Percentiles rank a stretch among this genome's conserved stretches.
Conservation (phyloP, 202 grass and related monocot genomes). For the Cymbopogon flexuosus region DNA sequence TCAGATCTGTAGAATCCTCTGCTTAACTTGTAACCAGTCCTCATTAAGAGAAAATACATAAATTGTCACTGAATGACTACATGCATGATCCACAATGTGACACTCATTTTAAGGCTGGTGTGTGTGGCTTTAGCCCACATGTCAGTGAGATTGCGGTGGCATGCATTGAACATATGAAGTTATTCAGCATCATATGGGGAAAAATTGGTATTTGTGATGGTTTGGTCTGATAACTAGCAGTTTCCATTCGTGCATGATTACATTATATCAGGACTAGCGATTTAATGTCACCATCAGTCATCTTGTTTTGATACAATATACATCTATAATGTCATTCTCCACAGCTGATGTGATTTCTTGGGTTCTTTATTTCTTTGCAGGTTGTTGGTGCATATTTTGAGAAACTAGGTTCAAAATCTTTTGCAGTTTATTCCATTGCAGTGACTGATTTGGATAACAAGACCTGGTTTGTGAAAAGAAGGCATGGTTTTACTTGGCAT, state of each 20-base stretch:
- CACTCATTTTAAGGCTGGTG: neutral
- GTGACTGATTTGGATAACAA: constrained; percentile 80
- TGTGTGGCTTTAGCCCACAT: neutral
- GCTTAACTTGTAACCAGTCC: neutral
- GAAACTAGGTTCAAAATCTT: constrained; percentile 87
- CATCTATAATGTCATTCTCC: constrained; percentile 21
- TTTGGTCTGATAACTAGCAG: constrained; percentile 7
- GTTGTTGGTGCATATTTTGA: constrained; percentile 98
- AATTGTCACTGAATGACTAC: neutral
- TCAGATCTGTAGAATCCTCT: neutral
- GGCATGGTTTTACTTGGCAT: constrained; percentile 56
- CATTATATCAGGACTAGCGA: neutral
- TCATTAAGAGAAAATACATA: neutral
- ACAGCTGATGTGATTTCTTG: constrained; percentile 9
- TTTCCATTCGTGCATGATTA: constrained; percentile 9
- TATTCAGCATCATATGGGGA: neutral
- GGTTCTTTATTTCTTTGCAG: constrained; percentile 44
- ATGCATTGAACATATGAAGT: neutral
- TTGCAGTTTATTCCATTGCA: constrained; percentile 99
- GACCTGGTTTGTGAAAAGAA: constrained; percentile 99
- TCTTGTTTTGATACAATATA: constrained; percentile 15
- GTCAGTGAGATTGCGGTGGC: neutral
- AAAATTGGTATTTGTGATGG: neutral
- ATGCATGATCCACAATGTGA: neutral
- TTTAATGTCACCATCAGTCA: constrained; percentile 12